These are phyloP conservation scores for Beauveria rudraprayagi DNA, from an alignment of 2,329 filamentous ascomycete genomes.

Conservation along the genomic window DNA sequence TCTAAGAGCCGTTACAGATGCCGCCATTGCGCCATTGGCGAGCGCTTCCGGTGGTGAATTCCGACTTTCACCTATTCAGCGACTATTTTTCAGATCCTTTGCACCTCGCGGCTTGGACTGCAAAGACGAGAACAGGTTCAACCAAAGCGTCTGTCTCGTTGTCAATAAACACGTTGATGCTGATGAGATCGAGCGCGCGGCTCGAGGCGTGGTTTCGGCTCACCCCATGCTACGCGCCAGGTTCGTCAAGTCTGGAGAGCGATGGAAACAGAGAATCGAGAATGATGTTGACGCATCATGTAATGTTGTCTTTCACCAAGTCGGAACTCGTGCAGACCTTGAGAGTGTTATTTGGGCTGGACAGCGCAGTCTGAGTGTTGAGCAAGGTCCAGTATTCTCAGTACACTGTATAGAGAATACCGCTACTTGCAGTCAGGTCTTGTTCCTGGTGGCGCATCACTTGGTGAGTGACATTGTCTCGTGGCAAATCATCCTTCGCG, in stretches of 20 bases:
- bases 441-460: constrained; percentile 6
- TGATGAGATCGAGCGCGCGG: background rate
- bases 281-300: background rate
- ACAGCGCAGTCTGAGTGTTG: background rate
- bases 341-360: background rate
- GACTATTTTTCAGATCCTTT: background rate
- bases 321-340: background rate
- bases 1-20: background rate
- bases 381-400: background rate
- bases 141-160: constrained; percentile 6
- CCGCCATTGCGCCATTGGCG: background rate
- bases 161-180: background rate
- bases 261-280: background rate
- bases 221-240: constrained; percentile 10
- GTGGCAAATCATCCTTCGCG: constrained; percentile 28
- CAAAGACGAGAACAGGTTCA: constrained; percentile 16
- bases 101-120: background rate
- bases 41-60: constrained; percentile 16
- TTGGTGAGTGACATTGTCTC: constrained; percentile 36
- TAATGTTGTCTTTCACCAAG: background rate
- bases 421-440: background rate
- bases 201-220: background rate
- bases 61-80: background rate
- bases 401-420: background rate
- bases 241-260: background rate